phyloP scores from a whole-genome alignment of 1,139 yeast genomes.

The Yamadazyma conglobata region DNA sequence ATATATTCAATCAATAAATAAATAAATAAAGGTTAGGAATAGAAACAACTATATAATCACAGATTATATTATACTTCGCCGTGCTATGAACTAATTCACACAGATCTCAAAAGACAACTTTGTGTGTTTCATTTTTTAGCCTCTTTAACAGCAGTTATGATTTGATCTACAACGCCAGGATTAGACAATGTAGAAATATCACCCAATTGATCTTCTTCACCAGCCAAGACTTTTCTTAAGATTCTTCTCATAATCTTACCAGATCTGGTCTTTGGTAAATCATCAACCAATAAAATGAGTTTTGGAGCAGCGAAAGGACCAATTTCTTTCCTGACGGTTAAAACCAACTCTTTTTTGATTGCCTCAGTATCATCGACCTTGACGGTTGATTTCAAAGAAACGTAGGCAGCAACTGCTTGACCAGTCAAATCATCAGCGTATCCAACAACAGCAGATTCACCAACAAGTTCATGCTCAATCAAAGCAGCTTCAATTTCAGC shows the following conservation, averaged over 20 bases:
- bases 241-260: conserved; percentile 86
- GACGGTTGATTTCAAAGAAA: conserved; percentile 51
- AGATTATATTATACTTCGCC: too few species aligned
- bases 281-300: conserved; percentile 65
- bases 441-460: conserved; percentile 79
- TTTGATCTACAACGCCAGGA: conserved; percentile 64
- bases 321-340: conserved; percentile 74
- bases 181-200: conserved; percentile 76
- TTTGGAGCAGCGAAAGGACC: conserved; percentile 87
- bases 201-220: conserved; percentile 76
- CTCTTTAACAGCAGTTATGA: conserved; percentile 56
- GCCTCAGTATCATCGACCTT: conserved; percentile 45
- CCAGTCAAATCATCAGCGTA: conserved; percentile 80
- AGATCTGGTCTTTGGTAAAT: conserved; percentile 78
- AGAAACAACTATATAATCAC: background rate
- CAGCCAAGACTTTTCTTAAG: conserved; percentile 71
- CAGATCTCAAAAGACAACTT: background rate
- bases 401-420: conserved; percentile 81
- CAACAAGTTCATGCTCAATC: conserved; percentile 65
- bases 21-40: conserved; percentile 2
- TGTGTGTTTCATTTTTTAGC: conserved; percentile 21
- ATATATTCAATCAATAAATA: conserved; percentile 6
- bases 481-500: conserved; percentile 90
- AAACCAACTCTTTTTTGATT: conserved; percentile 64
- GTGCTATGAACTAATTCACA: too few species aligned